Evolutionary conservation across 306 rosid species (phyloP).

Genomic region (Castanea sativa): DNA sequence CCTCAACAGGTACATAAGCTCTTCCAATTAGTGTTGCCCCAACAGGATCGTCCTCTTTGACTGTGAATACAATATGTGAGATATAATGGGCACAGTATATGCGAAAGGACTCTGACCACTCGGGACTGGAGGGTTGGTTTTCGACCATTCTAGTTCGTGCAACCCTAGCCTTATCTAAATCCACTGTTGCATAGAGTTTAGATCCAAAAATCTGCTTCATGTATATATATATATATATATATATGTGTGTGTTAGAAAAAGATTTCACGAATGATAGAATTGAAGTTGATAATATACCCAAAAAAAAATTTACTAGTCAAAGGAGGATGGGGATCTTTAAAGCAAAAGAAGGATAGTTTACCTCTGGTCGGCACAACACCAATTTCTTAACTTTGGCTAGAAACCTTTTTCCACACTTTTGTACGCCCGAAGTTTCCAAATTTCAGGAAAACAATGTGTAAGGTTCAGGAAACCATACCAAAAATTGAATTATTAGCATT

Average conservation of each 20-base stretch:
- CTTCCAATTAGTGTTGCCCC: slow-evolving; percentile 88
- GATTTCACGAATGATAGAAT: not conserved
- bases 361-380: slow-evolving; percentile 65
- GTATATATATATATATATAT: not conserved
- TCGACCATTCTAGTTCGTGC: slow-evolving; percentile 49
- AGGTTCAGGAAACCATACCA: not conserved
- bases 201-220: slow-evolving; percentile 57
- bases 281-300: not conserved
- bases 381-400: slow-evolving; percentile 59
- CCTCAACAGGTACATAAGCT: slow-evolving; percentile 55
- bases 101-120: slow-evolving; percentile 57
- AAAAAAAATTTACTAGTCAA: not conserved
- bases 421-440: not conserved
- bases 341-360: slow-evolving; percentile 13
- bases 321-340: not conserved
- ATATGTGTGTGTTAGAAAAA: not conserved
- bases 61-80: slow-evolving; percentile 56
- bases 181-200: slow-evolving; percentile 76
- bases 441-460: not conserved
- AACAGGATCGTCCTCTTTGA: slow-evolving; percentile 61
- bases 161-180: slow-evolving; percentile 72
- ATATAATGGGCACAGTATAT: slow-evolving; percentile 70
- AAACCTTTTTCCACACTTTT: slow-evolving; percentile 41
- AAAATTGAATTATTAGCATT: not conserved
- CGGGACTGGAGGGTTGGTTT: slow-evolving; percentile 37